Percentiles rank a stretch among this genome's conserved stretches.
Evolutionary conservation across 2,329 filamentous ascomycete species (phyloP).

Genomic region (Alternaria rosae): DNA sequence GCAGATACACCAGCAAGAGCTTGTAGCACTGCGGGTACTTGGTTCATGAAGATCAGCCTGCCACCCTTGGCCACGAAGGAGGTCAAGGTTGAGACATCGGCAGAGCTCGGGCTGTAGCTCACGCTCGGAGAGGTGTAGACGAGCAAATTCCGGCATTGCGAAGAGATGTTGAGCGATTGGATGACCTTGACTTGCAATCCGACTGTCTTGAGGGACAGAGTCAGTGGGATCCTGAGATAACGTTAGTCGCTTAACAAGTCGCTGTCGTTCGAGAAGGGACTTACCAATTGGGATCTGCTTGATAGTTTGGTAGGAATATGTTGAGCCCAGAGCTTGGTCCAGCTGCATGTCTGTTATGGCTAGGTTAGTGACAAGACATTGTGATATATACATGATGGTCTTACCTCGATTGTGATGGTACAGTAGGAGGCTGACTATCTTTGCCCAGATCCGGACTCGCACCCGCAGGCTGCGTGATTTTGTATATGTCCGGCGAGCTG

Average conservation of each 20-base stretch:
- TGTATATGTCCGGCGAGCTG: slow-evolving; percentile 12
- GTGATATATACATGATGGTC: neutral
- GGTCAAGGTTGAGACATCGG: slow-evolving; percentile 3
- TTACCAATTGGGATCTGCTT: slow-evolving; percentile 13
- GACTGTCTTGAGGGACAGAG: slow-evolving; percentile 9
- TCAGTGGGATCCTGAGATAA: slow-evolving; percentile 3
- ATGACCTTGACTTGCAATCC: slow-evolving; percentile 13
- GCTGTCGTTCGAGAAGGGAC: neutral
- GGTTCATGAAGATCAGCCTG: slow-evolving; percentile 13
- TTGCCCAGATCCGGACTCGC: neutral
- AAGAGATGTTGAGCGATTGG: slow-evolving; percentile 4
- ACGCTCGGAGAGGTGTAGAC: slow-evolving; percentile 11
- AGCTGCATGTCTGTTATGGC: neutral
- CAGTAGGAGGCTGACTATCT: slow-evolving; percentile 1
- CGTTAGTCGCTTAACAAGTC: neutral
- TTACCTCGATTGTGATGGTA: slow-evolving; percentile 13
- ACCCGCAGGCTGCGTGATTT: slow-evolving; percentile 3
- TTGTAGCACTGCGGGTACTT: slow-evolving; percentile 9
- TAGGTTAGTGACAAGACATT: neutral
- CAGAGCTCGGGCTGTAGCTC: slow-evolving; percentile 9
- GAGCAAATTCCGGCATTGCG: slow-evolving; percentile 10
- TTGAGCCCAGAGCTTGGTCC: slow-evolving; percentile 9
- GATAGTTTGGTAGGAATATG: slow-evolving; percentile 8
- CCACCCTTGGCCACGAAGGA: slow-evolving; percentile 13
- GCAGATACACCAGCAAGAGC: slow-evolving; percentile 10